Evolutionary conservation across 768 basidiomycete genomes (phyloP).

Genomic region (Amanita thiersii): DNA sequence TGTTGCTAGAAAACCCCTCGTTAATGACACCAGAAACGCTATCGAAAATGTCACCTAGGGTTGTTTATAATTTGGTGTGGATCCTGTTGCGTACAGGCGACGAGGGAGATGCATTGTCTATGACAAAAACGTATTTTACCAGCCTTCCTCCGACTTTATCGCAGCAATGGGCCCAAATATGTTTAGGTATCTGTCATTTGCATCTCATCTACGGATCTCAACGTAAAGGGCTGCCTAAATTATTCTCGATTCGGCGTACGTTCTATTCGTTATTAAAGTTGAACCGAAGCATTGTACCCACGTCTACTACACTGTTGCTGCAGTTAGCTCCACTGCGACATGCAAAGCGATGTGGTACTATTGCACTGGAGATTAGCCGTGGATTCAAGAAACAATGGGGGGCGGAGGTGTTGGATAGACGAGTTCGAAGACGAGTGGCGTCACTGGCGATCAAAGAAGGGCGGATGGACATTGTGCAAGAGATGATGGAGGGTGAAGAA

Average conservation of each 20-base stretch:
- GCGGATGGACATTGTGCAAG: slow-evolving; percentile 40
- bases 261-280: slow-evolving; percentile 35
- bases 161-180: slow-evolving; percentile 22
- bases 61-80: slow-evolving; percentile 36
- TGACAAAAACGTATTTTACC: slow-evolving; percentile 42
- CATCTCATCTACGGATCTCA: slow-evolving; percentile 29
- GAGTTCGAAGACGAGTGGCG: slow-evolving; percentile 52
- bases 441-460: slow-evolving; percentile 59
- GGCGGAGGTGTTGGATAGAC: slow-evolving; percentile 39
- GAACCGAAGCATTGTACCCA: slow-evolving; percentile 46
- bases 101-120: slow-evolving; percentile 27
- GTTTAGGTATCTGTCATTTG: slow-evolving; percentile 49
- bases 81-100: slow-evolving; percentile 36
- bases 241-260: slow-evolving; percentile 34
- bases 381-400: slow-evolving; percentile 53
- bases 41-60: slow-evolving; percentile 28
- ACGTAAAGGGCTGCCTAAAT: slow-evolving; percentile 29
- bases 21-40: slow-evolving; percentile 24
- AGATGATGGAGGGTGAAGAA: slow-evolving; percentile 17
- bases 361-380: slow-evolving; percentile 36
- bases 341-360: slow-evolving; percentile 44
- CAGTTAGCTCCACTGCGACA: slow-evolving; percentile 44
- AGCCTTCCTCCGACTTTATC: slow-evolving; percentile 36
- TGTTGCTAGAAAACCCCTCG: slow-evolving; percentile 35
- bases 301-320: slow-evolving; percentile 49